These are phyloP conservation scores for Arthrocladium fulminans DNA, from an alignment of 2,329 filamentous ascomycete species.

Conservation along the genomic window DNA sequence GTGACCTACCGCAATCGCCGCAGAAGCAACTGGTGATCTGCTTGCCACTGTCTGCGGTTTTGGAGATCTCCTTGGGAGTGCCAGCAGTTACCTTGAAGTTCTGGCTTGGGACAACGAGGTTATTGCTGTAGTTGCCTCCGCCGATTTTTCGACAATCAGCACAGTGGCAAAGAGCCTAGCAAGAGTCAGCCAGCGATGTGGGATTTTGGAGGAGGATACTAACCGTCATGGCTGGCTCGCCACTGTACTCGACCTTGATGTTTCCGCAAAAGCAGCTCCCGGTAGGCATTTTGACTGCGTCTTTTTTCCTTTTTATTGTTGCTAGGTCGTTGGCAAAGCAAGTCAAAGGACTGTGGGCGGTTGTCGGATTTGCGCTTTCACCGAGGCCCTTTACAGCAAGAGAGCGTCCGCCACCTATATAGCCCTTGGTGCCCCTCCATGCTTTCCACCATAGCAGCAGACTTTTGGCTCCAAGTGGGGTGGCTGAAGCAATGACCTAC, in stretches of 20 bases:
- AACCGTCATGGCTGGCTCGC: constrained; percentile 26
- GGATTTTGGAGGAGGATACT: constrained; percentile 9
- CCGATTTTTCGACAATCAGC: constrained; percentile 33
- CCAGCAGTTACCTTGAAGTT: constrained; percentile 26
- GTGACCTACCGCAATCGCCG: constrained; percentile 27
- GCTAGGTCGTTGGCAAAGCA: not conserved
- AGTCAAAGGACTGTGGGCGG: not conserved
- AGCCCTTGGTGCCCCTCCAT: not conserved
- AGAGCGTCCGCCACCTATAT: not conserved
- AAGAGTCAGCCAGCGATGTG: not conserved
- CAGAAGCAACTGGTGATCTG: constrained; percentile 31
- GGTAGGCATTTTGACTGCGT: constrained; percentile 20
- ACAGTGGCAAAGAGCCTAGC: constrained; percentile 32
- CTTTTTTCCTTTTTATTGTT: no score
- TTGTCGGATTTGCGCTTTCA: no score
- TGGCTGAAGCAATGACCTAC: not conserved
- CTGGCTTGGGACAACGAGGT: constrained; percentile 25
- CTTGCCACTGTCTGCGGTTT: constrained; percentile 30
- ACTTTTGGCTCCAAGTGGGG: not conserved
- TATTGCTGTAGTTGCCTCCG: constrained; percentile 26
- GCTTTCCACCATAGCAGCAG: not conserved
- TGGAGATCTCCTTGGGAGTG: constrained; percentile 28
- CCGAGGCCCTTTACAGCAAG: no score
- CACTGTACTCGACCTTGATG: constrained; percentile 28
- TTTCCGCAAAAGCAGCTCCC: constrained; percentile 32